Percentiles rank a stretch among this genome's conserved stretches.
Evolutionary conservation across 768 basidiomycete genomes (phyloP).

Genomic region (Trichaptum fuscoviolaceum): DNA sequence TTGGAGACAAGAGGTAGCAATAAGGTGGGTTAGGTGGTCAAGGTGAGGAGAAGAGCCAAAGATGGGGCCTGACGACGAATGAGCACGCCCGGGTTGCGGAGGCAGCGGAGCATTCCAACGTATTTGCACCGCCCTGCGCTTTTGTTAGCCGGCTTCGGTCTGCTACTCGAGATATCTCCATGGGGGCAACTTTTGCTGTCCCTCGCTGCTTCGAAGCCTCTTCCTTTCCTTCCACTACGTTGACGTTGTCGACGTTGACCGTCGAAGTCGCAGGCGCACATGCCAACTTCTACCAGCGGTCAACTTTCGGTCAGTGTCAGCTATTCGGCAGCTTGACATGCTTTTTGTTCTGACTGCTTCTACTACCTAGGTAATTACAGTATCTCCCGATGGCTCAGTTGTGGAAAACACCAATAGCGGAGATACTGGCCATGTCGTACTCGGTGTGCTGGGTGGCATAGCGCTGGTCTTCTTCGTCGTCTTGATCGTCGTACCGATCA

Average conservation of each 20-base stretch:
- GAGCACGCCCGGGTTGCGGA: not conserved
- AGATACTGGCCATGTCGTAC: not conserved
- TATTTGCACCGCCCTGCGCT: not conserved
- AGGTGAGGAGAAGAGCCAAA: not conserved
- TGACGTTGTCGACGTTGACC: not conserved
- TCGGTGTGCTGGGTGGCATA: not conserved
- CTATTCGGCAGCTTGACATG: not conserved
- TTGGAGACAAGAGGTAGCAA: not conserved
- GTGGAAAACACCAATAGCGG: not conserved
- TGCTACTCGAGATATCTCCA: not conserved
- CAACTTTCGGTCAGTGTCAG: not conserved
- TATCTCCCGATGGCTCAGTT: not conserved
- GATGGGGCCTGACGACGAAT: not conserved
- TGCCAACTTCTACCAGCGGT: not conserved
- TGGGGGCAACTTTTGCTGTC: not conserved
- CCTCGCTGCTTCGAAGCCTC: not conserved
- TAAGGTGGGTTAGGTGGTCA: not conserved
- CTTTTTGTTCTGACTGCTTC: not conserved
- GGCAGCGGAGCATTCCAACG: not conserved
- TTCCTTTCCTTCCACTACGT: not conserved
- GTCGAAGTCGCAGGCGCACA: not conserved
- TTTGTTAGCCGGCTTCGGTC: not conserved
- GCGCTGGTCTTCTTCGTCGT: not conserved
- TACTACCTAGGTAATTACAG: not conserved
- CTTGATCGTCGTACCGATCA: not conserved